Base-by-base conservation (phyloP, 805 yeast species). In the Wickerhamomyces chaumierensis region DNA sequence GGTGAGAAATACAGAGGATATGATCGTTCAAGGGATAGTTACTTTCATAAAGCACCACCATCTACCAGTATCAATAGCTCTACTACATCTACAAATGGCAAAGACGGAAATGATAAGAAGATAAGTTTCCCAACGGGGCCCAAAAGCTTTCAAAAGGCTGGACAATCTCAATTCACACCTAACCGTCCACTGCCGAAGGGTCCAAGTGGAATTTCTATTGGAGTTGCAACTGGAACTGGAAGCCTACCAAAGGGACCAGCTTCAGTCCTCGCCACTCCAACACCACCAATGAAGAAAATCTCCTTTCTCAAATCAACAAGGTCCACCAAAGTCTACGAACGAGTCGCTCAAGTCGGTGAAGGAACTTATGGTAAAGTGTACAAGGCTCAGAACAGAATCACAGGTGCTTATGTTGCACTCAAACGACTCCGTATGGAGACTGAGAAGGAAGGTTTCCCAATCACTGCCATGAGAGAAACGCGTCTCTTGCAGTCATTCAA, bases 361-460 rank as follows among this genome's bases (percentile, higher is more conserved):
- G 98, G 98, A 9, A 92, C 97, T 0, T 92, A 92, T 57, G 98
- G 98, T 16, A 87, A 85, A 56, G 99, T 92, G 17, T 87, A 82
- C 63, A 86, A 87, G 54, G 95, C 96, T 0, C 67, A 65, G 36
- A 87, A 92, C 55, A 61, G 62, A 14, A 63, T 73, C 5, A 84
- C 95, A 0, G 69, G 73, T 2, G 76, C 73, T 41, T 62, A 71
- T 46, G 92, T 87, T n/a, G 98, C 98, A 1, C 64, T 92, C 52
- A 92, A 92, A 56, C 71, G 80, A 47, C 65, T 92, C 34, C 62
- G 96, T 43, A 68, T 92, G 51, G 96, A 92, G 53, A 62, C 76
- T 7, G 97, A 90, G 56, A 68, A 86, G 36, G 98, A 92, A 54
- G 96, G 97, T 0, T 85, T 92, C 58, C 98, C 98, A 2, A 82